These are phyloP conservation scores for Phytophthora europaea DNA, from an alignment of 352 stramenopile species.

Conservation along the genomic window DNA sequence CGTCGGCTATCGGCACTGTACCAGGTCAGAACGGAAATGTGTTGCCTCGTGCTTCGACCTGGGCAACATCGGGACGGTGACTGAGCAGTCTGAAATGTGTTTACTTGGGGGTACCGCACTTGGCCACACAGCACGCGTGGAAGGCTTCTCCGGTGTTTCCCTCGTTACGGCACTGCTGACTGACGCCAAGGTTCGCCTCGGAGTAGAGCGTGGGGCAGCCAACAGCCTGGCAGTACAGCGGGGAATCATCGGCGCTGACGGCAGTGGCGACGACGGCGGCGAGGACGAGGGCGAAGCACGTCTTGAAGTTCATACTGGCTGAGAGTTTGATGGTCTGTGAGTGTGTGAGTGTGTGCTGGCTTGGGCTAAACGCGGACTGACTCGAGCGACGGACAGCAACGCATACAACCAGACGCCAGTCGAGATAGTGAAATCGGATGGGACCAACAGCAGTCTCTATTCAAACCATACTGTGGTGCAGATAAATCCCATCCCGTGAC, in stretches of 20 bases:
- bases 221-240: conserved; percentile 19
- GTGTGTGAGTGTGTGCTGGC: conserved; percentile 2
- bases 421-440: conserved; percentile 24
- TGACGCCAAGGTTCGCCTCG: conserved; percentile 19
- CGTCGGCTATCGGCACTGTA: neutral
- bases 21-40: neutral
- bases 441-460: conserved; percentile 21
- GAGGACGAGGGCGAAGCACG: conserved; percentile 26
- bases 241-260: conserved; percentile 16
- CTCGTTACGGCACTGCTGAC: conserved; percentile 24
- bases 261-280: conserved; percentile 18
- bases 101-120: conserved; percentile 15
- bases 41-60: no score
- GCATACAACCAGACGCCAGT: conserved; percentile 7
- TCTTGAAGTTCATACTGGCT: conserved; percentile 38
- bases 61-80: neutral
- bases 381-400: conserved; percentile 10
- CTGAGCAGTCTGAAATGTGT: neutral
- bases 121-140: conserved; percentile 9
- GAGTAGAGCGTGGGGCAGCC: conserved; percentile 30
- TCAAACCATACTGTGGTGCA: conserved; percentile 15
- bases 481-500: conserved; percentile 22
- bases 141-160: neutral
- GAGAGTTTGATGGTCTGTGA: conserved; percentile 1
- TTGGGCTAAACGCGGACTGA: conserved; percentile 34